These are phyloP conservation scores for Yamadazyma buinensis DNA, from an alignment of 1,139 yeast species.

Conservation along the genomic window DNA sequence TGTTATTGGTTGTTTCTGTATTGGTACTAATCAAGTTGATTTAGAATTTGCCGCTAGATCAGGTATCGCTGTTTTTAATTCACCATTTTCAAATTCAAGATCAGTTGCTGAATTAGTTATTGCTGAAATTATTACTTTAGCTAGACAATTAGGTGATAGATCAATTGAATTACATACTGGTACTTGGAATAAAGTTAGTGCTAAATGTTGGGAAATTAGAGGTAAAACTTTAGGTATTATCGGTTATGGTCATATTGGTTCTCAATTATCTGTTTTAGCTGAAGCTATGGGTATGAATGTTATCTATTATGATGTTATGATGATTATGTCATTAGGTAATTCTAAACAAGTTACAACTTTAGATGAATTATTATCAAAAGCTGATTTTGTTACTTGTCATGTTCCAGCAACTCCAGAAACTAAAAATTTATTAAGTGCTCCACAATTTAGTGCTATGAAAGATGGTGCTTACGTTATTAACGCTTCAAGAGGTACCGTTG, in stretches of 20 bases:
- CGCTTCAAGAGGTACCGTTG: constrained; percentile 97
- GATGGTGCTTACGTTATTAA: constrained; percentile 92
- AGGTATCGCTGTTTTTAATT: constrained; percentile 96
- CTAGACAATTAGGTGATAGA: constrained; percentile 97
- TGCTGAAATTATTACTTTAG: constrained; percentile 89
- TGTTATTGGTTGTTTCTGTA: constrained; percentile 96
- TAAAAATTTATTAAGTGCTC: constrained; percentile 80
- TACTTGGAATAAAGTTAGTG: constrained; percentile 94
- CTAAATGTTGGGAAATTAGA: constrained; percentile 98
- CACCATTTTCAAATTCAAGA: constrained; percentile 98
- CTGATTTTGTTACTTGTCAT: constrained; percentile 91
- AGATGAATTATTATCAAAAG: constrained; percentile 71
- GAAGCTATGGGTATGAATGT: constrained; percentile 99
- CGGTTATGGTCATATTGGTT: constrained; percentile 98
- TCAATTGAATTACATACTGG: constrained; percentile 95
- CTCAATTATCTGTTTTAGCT: constrained; percentile 94
- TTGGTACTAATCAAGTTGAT: constrained; percentile 98
- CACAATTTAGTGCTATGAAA: constrained; percentile 95
- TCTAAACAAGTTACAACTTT: constrained; percentile 88
- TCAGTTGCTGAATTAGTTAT: constrained; percentile 98
- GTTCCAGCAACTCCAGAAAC: constrained; percentile 96
- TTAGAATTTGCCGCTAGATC: constrained; percentile 85
- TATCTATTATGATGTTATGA: constrained; percentile 82
- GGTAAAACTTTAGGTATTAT: constrained; percentile 96
- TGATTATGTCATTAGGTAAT: constrained; percentile 96